A percentile compares a stretch with the other conserved stretches of the same genome.
phyloP scores from a whole-genome alignment of 257 asterid genomes.

The Pogostemon cablin region DNA sequence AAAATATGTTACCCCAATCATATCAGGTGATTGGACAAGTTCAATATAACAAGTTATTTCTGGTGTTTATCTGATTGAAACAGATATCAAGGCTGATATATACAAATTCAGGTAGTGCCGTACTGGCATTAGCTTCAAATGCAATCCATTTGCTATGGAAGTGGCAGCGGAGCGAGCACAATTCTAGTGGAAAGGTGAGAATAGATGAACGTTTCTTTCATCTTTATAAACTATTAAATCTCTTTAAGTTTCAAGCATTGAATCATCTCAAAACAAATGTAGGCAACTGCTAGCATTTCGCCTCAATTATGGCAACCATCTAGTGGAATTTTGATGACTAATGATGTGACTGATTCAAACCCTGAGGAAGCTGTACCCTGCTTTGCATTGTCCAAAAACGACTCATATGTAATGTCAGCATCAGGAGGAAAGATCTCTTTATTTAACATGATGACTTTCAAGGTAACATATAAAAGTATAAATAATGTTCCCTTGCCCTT shows the following conservation, averaged over 20 bases:
- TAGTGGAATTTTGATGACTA: constrained; percentile 66
- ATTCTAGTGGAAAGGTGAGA: constrained; percentile 75
- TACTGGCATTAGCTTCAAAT: constrained; percentile 85
- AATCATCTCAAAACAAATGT: constrained; percentile 2
- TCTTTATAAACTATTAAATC: not conserved
- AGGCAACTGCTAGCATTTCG: constrained; percentile 61
- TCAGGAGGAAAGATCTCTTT: constrained; percentile 72
- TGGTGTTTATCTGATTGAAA: constrained; percentile 26
- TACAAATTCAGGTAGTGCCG: constrained; percentile 82
- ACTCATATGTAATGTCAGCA: constrained; percentile 73
- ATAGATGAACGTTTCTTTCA: constrained; percentile 5
- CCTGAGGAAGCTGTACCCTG: constrained; percentile 67
- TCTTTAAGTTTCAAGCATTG: constrained; percentile 11
- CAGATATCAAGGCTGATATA: constrained; percentile 88
- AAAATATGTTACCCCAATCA: not conserved
- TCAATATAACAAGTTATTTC: constrained; percentile 12
- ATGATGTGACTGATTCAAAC: constrained; percentile 52
- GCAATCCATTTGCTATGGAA: constrained; percentile 95
- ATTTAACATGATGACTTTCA: constrained; percentile 78
- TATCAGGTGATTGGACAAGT: not conserved
- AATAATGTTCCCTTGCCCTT: constrained; percentile 1
- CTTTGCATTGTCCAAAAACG: constrained; percentile 72
- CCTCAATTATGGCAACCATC: constrained; percentile 79
- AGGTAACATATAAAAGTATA: constrained; percentile 40
- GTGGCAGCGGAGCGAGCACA: constrained; percentile 85